A percentile compares a stretch with the other conserved stretches of the same genome.
phyloP scores from a whole-genome alignment of 257 asterid genomes.

The Vinca minor region DNA sequence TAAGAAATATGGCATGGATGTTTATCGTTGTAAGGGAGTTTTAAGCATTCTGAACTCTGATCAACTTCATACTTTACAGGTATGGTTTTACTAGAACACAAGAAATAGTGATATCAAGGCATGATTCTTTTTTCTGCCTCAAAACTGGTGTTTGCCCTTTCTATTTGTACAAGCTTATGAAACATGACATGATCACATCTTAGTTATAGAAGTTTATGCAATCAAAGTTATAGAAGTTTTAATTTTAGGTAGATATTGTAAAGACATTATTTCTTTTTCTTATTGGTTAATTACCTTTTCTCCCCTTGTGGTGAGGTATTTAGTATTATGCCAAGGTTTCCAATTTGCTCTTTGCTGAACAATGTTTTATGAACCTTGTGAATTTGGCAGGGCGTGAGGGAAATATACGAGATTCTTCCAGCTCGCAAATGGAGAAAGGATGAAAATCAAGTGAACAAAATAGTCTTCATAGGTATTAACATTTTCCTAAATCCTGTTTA shows the following conservation, averaged over 20 bases:
- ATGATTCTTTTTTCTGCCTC: background rate
- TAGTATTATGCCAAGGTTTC: background rate
- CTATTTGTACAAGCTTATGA: background rate
- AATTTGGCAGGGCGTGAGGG: slow-evolving; percentile 73
- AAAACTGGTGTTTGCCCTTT: slow-evolving; percentile 5
- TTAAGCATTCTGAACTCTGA: slow-evolving; percentile 53
- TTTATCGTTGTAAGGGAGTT: slow-evolving; percentile 91
- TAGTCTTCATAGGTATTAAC: slow-evolving; percentile 73
- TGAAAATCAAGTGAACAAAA: slow-evolving; percentile 54
- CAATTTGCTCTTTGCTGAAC: background rate
- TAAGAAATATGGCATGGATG: slow-evolving; percentile 78
- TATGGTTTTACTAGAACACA: slow-evolving; percentile 15
- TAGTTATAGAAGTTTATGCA: background rate
- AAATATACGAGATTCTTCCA: slow-evolving; percentile 86
- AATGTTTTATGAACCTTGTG: background rate
- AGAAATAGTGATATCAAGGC: background rate
- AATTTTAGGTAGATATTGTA: background rate
- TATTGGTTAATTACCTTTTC: background rate
- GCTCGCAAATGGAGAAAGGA: slow-evolving; percentile 67
- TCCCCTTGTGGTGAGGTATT: background rate
- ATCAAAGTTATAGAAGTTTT: background rate
- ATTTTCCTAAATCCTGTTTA: background rate
- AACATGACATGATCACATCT: background rate
- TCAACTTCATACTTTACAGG: slow-evolving; percentile 82
- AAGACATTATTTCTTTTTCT: no score